Conservation (phyloP, 1,284 basidiomycete species). For the Trichosporon ovoides region DNA sequence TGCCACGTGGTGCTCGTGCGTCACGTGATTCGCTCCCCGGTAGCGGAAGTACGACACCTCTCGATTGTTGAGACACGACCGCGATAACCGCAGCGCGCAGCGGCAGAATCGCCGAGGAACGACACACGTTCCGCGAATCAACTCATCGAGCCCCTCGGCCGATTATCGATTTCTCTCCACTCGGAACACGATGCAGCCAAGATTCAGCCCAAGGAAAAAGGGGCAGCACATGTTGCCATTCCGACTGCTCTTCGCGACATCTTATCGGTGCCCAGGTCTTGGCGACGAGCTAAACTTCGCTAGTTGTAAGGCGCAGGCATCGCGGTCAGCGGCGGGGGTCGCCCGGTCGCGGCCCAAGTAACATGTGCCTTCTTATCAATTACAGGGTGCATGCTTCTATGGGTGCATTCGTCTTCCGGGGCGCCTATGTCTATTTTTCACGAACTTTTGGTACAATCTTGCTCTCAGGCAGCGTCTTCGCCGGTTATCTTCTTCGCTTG, state of each 20-base stretch:
- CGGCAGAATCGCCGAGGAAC: no score
- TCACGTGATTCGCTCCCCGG: neutral
- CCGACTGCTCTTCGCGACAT: neutral
- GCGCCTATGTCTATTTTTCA: no score
- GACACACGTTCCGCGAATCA: neutral
- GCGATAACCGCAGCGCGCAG: no score
- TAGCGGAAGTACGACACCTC: neutral
- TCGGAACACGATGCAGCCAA: neutral
- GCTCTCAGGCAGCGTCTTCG: no score
- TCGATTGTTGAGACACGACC: no score
- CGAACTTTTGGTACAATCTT: no score
- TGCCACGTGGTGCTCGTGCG: neutral
- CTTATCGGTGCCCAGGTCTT: neutral
- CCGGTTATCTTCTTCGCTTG: no score
- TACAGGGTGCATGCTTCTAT: no score
- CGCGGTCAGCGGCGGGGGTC: neutral
- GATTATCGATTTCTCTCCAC: neutral
- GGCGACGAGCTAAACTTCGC: neutral
- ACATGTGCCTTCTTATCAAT: no score
- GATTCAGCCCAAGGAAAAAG: neutral
- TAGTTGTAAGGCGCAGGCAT: neutral
- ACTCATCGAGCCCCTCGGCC: neutral
- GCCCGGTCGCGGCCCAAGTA: no score
- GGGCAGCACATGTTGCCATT: neutral
- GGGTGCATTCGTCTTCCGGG: no score